Evolutionary conservation across 768 basidiomycete species (phyloP).

Genomic region (Trametes maxima): DNA sequence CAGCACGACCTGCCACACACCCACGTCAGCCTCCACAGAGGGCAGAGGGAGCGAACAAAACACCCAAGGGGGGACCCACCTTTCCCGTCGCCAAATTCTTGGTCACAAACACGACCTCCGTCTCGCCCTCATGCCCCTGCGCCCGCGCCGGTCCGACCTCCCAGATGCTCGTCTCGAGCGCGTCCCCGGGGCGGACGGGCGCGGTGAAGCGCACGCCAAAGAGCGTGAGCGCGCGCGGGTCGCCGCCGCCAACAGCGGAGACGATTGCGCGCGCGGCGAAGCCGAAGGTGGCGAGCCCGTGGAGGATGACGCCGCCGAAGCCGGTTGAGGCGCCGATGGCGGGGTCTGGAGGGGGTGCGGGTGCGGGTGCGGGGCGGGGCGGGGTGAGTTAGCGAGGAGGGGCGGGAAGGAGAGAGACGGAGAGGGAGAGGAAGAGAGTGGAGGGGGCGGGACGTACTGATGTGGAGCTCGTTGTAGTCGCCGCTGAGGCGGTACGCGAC

Average conservation of each 20-base stretch:
- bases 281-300: constrained; percentile 82
- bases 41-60: not conserved
- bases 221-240: constrained; percentile 62
- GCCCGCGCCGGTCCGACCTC: constrained; percentile 52
- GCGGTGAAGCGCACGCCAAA: constrained; percentile 80
- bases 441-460: constrained; percentile 36
- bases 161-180: constrained; percentile 78
- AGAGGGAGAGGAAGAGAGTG: not conserved
- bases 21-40: not conserved
- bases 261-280: constrained; percentile 81
- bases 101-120: constrained; percentile 43
- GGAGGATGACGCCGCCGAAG: constrained; percentile 84
- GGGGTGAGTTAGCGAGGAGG: constrained; percentile 36
- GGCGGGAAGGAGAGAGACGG: not conserved
- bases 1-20: constrained; percentile 46
- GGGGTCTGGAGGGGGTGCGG: constrained; percentile 57
- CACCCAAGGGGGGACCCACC: constrained; percentile 36
- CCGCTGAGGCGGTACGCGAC: constrained; percentile 51
- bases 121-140: constrained; percentile 38
- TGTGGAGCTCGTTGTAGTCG: constrained; percentile 55
- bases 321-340: constrained; percentile 68
- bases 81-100: constrained; percentile 43
- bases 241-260: constrained; percentile 58
- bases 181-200: constrained; percentile 83
- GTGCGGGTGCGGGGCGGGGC: too few relatives aligned